Percentiles rank a stretch among this genome's conserved stretches.
Conservation (phyloP, 768 basidiomycete genomes). For the Ramaria rubella region DNA sequence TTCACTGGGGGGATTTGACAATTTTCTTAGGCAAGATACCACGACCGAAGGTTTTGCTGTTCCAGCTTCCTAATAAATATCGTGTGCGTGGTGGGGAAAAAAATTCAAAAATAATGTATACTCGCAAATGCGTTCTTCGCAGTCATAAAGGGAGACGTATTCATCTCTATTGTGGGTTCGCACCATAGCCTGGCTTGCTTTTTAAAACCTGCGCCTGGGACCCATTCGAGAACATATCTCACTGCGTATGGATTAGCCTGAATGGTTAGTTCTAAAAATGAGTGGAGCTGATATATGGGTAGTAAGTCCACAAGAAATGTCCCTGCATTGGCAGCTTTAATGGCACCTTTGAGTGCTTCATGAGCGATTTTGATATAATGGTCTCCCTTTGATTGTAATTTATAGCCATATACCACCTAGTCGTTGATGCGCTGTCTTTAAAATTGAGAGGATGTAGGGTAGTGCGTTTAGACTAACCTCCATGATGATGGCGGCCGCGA, state of each 20-base stretch:
- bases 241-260: constrained; percentile 18
- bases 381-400: background rate
- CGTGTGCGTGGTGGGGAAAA: background rate
- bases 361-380: background rate
- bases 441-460: background rate
- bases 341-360: background rate
- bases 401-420: background rate
- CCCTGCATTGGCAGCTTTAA: background rate
- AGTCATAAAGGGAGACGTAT: background rate
- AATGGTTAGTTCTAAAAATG: background rate
- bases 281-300: background rate
- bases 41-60: background rate
- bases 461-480: background rate
- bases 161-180: background rate
- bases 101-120: background rate
- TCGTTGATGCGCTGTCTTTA: background rate
- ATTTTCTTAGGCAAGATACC: background rate
- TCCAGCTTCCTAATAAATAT: background rate
- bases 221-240: constrained; percentile 9
- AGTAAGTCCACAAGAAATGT: background rate
- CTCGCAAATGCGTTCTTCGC: background rate
- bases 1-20: background rate
- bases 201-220: constrained; percentile 10
- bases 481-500: background rate
- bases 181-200: constrained; percentile 1